Evolutionary conservation across 306 rosid species (phyloP).

Genomic region (Cucumis cinereus): DNA sequence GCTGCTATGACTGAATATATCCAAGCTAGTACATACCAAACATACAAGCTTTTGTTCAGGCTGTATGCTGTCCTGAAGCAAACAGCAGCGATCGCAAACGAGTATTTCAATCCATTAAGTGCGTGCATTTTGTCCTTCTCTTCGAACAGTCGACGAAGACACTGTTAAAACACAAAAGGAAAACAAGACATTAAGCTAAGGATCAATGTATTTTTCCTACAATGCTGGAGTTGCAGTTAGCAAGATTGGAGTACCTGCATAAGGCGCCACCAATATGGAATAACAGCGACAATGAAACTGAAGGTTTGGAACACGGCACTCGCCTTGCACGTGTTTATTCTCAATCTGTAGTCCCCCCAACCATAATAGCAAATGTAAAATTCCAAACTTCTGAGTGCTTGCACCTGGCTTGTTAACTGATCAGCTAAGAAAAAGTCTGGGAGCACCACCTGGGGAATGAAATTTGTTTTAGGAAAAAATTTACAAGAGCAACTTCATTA

Average conservation of each 20-base stretch:
- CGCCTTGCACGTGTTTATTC: slow-evolving; percentile 26
- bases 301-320: slow-evolving; percentile 20
- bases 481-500: not conserved
- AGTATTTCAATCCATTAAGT: slow-evolving; percentile 39
- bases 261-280: slow-evolving; percentile 48
- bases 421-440: slow-evolving; percentile 72
- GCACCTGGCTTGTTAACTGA: slow-evolving; percentile 68
- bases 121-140: slow-evolving; percentile 59
- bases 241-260: slow-evolving; percentile 33
- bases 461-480: not conserved
- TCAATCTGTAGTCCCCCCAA: slow-evolving; percentile 42
- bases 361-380: slow-evolving; percentile 68
- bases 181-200: not conserved
- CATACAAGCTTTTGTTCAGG: not conserved
- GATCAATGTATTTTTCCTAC: not conserved
- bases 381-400: slow-evolving; percentile 50
- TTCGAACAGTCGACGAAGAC: slow-evolving; percentile 42
- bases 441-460: slow-evolving; percentile 38
- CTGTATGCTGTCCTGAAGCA: slow-evolving; percentile 39
- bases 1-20: slow-evolving; percentile 38
- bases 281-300: slow-evolving; percentile 31
- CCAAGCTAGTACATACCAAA: slow-evolving; percentile 31
- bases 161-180: slow-evolving; percentile 16
- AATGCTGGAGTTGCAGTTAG: not conserved
- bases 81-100: slow-evolving; percentile 48